Evolutionary conservation across 2,329 filamentous ascomycete genomes (phyloP), one percentile per base, ranked within the genome.

Genomic region (Monilinia vaccinii-corymbosi): DNA sequence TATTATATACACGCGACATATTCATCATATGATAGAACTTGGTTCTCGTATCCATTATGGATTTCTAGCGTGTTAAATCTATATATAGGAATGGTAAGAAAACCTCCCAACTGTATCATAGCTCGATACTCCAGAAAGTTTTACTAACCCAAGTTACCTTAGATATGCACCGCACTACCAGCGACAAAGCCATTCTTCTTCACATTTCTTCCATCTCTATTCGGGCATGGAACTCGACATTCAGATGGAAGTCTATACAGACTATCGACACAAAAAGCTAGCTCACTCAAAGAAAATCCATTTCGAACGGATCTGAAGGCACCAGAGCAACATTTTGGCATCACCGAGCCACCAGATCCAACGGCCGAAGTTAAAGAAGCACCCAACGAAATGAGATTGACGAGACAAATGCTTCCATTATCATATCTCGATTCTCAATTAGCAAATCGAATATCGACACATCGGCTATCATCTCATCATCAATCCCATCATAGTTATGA

Each of bases 111-210:
- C 9, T 52, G 36, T 45, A 31, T 38, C 18, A 2, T 40, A 7
- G 28, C 18, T 28, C 21, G 10, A 25, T n/a, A 16, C 49, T 25
- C 16, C 7, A 10, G 7, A 44, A 32, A 34, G 16, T 48, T 21
- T 36, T 51, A 25, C 9, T 51, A 23, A 58, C 46, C 21, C 9
- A 31, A 25, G 40, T 25, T 10, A 18, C 28, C 23, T 8, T 40
- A 75, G 73, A 73, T 77, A 52, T 77, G 74, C 61, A 75, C 75
- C 38, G 77, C 75, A 3, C 67, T 76, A 14, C 75, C 76, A 1
- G 72, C 75, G 4, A 74, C 73, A 4, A 77, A 75, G 48, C 75
- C 74, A 3, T 76, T 78, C 65, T 76, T 77, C 59, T 65, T 69
- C n/a, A 68, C 66, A 14, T 73, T 73, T 61, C 64, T 76, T 16